Evolutionary conservation across 2,329 filamentous ascomycete genomes (phyloP).

Genomic region (Aureobasidium sp.): DNA sequence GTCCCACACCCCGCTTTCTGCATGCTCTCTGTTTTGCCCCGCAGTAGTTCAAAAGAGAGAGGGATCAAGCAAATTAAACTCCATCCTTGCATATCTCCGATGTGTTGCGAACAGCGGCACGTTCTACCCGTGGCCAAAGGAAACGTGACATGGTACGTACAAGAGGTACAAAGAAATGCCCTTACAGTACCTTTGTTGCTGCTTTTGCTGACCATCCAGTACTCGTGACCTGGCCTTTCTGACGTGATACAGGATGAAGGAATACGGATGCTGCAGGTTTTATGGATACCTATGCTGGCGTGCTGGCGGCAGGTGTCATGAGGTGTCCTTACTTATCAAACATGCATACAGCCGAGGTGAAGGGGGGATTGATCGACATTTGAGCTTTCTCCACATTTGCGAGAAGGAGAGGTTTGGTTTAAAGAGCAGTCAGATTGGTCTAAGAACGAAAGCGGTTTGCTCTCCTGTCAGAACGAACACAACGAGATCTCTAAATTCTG

Average conservation of each 20-base stretch:
- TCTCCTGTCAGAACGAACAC: too few species aligned
- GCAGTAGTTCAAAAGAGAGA: too few species aligned
- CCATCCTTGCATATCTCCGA: slow-evolving; percentile 2
- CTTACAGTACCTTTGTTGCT: background rate
- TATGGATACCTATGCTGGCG: background rate
- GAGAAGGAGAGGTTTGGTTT: too few species aligned
- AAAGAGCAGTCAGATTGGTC: background rate
- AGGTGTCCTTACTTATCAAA: background rate
- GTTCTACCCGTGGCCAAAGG: background rate
- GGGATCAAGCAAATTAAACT: background rate
- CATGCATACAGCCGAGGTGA: slow-evolving; percentile 7
- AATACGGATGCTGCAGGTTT: too few species aligned
- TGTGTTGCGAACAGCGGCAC: background rate
- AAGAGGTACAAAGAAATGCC: background rate
- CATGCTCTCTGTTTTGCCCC: background rate
- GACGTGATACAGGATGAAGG: background rate
- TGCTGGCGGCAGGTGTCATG: background rate
- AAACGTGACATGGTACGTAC: slow-evolving; percentile 9
- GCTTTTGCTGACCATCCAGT: background rate
- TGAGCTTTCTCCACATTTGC: background rate
- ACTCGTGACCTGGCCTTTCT: slow-evolving; percentile 1
- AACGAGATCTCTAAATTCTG: too few species aligned
- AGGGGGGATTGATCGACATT: background rate
- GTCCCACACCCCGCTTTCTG: background rate
- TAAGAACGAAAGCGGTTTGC: too few species aligned